Evolutionary conservation across 2,329 filamentous ascomycete genomes (phyloP), one percentile per base, ranked within the genome.

Genomic region (Cercospora sp.): DNA sequence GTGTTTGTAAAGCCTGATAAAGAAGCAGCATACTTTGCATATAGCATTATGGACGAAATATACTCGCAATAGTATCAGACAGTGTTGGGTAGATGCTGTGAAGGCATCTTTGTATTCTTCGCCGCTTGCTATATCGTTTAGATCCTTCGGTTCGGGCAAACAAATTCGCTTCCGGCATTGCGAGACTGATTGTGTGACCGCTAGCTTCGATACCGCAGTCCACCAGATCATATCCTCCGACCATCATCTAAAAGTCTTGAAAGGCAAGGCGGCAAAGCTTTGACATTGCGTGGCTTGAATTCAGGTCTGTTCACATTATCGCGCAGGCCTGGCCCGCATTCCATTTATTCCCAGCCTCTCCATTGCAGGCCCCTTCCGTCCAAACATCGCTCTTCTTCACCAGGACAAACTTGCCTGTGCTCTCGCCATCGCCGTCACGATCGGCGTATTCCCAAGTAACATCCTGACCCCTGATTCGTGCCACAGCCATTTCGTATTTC

Each of bases 21-120:
- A 3, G 6, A 49, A 12, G 12, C 0, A 26, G 5, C 1, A 24
- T 1, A 13, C 0, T 13, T 26, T 3, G 49, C 1, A 5, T 24
- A 53, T 24, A 51, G 21, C 21, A 21, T 21, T 21, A 21, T 21
- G 21, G 21, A 1, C 21, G 21, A 21, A 1, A 21, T 21, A 21
- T 21, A 21, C 21, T 21, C 21, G 21, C 21, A 2, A 21, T 21
- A 21, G 21, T 21, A 21, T 21, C 21, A 21, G 21, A 21, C 21
- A 21, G 21, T 21, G 21, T 21, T 21, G 21, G 21, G 3, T 3
- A 21, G 21, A 21, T 3, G 21, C 21, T 6, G 24, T n/a, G 24
- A 26, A 53, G 5, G 16, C 24, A 53, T 28, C 6, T 3, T 7
- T 7, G 3, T 16, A 26, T 9, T 2, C 0, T 16, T 5, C 24